Conservation (phyloP, 225 moss, liverwort and hornwort species). For the Sphagnum contortum region DNA sequence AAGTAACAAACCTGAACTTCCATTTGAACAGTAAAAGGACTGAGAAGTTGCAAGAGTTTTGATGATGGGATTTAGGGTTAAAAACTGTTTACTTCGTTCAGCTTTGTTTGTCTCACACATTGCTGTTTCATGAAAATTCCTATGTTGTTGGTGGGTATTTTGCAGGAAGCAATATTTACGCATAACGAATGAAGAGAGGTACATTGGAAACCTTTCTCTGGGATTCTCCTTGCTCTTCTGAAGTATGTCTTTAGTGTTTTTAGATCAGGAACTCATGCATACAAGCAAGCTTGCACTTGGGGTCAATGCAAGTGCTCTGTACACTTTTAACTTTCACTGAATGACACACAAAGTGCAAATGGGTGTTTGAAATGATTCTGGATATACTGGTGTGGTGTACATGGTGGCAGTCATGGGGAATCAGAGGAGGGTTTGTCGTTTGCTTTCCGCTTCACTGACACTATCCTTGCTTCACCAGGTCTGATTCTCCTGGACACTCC, state of each 20-base stretch:
- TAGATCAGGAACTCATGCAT: too few relatives aligned
- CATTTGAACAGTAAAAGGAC: background rate
- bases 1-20: slow-evolving; percentile 35
- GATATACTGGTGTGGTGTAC: background rate
- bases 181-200: too few relatives aligned
- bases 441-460: slow-evolving; percentile 97
- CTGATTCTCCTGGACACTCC: slow-evolving; percentile 3
- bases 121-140: slow-evolving; percentile 3
- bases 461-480: slow-evolving; percentile 84
- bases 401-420: slow-evolving; percentile 51
- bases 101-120: background rate
- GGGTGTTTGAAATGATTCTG: background rate
- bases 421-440: slow-evolving; percentile 92
- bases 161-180: background rate
- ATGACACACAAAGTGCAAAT: background rate
- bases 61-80: too few relatives aligned
- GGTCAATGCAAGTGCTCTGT: background rate
- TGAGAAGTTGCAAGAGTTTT: background rate
- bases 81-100: too few relatives aligned
- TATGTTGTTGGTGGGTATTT: slow-evolving; percentile 3
- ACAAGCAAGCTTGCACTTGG: too few relatives aligned
- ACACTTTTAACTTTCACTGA: background rate
- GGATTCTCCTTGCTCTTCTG: too few relatives aligned
- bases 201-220: too few relatives aligned
- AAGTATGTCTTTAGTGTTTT: too few relatives aligned